phyloP scores from a whole-genome alignment of 768 basidiomycete genomes.

The Lactarius quietus region DNA sequence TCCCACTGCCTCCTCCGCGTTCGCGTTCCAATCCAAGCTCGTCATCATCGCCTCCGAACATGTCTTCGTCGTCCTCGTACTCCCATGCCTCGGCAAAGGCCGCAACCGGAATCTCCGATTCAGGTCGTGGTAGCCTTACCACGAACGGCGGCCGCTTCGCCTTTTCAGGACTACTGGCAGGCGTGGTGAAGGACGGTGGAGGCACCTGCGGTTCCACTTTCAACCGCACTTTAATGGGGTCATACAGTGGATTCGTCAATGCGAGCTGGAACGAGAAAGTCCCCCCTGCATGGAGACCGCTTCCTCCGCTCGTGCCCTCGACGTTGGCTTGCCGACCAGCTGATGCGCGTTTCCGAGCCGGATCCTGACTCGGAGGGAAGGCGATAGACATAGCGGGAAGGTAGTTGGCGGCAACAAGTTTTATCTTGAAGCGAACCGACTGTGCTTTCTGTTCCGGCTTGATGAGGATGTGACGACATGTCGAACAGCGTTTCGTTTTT shows the following conservation, averaged over 20 bases:
- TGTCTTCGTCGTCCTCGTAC: conserved; percentile 89
- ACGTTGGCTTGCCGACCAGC: conserved; percentile 36
- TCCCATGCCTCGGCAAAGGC: conserved; percentile 98
- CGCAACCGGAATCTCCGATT: conserved; percentile 72
- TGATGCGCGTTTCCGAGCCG: conserved; percentile 35
- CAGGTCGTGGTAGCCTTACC: conserved; percentile 61
- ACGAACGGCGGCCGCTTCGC: conserved; percentile 71
- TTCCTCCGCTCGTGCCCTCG: conserved; percentile 38
- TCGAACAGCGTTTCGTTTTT: conserved; percentile 91
- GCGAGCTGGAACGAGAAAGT: conserved; percentile 88
- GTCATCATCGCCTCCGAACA: conserved; percentile 58
- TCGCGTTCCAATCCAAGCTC: conserved; percentile 37
- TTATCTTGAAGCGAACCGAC: conserved; percentile 94
- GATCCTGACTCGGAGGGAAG: conserved; percentile 48
- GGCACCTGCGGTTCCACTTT: conserved; percentile 64
- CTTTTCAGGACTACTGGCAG: conserved; percentile 46
- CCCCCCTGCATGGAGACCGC: conserved; percentile 63
- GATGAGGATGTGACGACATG: conserved; percentile 93
- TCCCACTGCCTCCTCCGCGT: conserved; percentile 47
- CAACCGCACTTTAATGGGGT: conserved; percentile 89
- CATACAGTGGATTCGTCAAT: conserved; percentile 92
- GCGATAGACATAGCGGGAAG: conserved; percentile 79
- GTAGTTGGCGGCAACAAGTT: conserved; percentile 93
- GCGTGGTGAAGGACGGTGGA: conserved; percentile 29
- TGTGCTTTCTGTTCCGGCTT: conserved; percentile 98